Conservation (phyloP, 2,329 filamentous ascomycete genomes). For the Hortaea sp. region DNA sequence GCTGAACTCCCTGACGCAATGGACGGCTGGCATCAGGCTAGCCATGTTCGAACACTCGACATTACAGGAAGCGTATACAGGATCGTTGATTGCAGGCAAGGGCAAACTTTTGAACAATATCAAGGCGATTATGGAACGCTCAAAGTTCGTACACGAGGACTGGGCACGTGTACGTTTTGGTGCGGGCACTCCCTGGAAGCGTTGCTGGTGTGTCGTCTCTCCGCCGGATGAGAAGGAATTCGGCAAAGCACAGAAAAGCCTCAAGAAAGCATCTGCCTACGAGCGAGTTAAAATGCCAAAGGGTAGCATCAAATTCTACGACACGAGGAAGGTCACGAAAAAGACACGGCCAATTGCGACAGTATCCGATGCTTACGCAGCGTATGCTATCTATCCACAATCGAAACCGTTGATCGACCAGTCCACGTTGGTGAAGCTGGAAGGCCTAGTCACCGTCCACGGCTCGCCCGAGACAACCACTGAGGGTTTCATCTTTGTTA, state of each 20-base stretch:
- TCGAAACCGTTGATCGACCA: conserved; percentile 88
- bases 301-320: conserved; percentile 91
- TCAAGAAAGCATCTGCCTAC: conserved; percentile 76
- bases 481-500: conserved; percentile 94
- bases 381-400: conserved; percentile 92
- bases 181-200: conserved; percentile 87
- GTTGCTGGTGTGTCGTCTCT: conserved; percentile 91
- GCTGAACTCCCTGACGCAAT: conserved; percentile 82
- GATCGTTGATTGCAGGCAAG: conserved; percentile 89
- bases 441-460: conserved; percentile 83
- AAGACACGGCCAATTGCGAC: conserved; percentile 85
- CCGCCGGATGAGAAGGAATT: conserved; percentile 91
- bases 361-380: conserved; percentile 80
- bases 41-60: conserved; percentile 91
- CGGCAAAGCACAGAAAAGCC: conserved; percentile 69
- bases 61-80: conserved; percentile 92
- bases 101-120: conserved; percentile 86
- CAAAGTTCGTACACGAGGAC: conserved; percentile 68
- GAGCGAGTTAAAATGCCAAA: conserved; percentile 65
- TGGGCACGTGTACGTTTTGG: conserved; percentile 95
- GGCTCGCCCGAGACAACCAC: conserved; percentile 64
- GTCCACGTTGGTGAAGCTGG: conserved; percentile 86
- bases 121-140: conserved; percentile 73
- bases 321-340: conserved; percentile 81
- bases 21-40: conserved; percentile 88